Base-by-base conservation (phyloP, 2,329 filamentous ascomycete species). In the Delphinella strobiligena region DNA sequence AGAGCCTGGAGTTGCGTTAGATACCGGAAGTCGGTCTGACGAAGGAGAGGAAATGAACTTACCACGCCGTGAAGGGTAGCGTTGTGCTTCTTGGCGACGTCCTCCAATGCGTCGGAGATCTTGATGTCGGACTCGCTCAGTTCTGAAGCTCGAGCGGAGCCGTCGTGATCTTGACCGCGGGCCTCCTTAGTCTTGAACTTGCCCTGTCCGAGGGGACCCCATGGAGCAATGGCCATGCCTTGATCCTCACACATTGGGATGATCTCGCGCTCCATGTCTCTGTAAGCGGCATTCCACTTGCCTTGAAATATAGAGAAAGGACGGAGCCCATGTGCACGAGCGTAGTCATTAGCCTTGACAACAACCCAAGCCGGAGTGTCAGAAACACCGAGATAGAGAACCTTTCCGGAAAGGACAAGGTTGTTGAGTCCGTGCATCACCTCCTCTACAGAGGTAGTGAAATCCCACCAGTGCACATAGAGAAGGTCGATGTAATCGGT, bases 401-500 rank as follows among this genome's bases (percentile, higher is more conserved):
- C 62, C 42, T 64, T 61, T 37, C 64, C 59, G 4, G 52, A 42
- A 17, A 53, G 54, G 37, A 66, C 55, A 22, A 67, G 53, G 35
- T 55, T 53, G 46, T 68, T 59, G 19, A 68, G 59, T 0, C 52
- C 49, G 34, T 63, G 54, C 64, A 67, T 67, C 7, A 67, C 45
- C 46, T 67, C 64, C 22, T 61, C 58, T 19, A 67, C 56, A 3
- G 56, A 59, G 10, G 60, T 62, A 2, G 60, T 58, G 43, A 52
- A 59, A 47, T 66, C 63, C 61, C 61, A 67, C 45, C 61, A 53
- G 44, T 66, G 63, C 22, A 56, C 46, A 36, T 54, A 55, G 8
- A 54, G 46, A 33, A 81, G 53, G 51, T 86, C 81, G 42, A 85
- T 75, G 52, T 83, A 86, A 38, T 74, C 67, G 0, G 79, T 82